These are phyloP conservation scores for Rhodamnia rubescens DNA, from an alignment of 345 rosid genomes.

Conservation along the genomic window DNA sequence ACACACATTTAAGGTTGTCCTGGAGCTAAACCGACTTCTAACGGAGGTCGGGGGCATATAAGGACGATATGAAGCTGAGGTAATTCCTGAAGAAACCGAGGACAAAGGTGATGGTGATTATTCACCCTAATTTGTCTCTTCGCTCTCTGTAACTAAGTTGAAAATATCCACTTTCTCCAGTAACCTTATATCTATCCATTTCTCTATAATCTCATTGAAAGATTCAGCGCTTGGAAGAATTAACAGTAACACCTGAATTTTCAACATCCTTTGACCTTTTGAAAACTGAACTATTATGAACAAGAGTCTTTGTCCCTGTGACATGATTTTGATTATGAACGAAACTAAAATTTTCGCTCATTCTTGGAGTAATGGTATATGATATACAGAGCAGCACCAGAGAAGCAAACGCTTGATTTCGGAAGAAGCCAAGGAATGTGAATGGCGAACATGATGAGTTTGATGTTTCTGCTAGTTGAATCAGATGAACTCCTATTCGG, in stretches of 20 bases:
- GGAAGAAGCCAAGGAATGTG: not conserved
- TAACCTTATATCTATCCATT: not conserved
- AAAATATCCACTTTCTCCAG: not conserved
- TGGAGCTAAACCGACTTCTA: no score
- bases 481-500: not conserved
- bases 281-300: not conserved
- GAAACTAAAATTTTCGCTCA: not conserved
- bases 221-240: not conserved
- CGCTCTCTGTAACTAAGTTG: not conserved
- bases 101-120: not conserved
- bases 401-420: not conserved
- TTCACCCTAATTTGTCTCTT: not conserved
- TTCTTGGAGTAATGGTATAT: not conserved
- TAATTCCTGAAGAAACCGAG: not conserved
- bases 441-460: not conserved
- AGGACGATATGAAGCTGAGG: rapidly evolving
- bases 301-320: not conserved
- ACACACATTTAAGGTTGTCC: no score
- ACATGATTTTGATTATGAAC: not conserved
- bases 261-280: not conserved
- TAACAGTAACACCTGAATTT: not conserved
- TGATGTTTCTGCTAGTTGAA: not conserved
- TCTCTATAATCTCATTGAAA: not conserved
- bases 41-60: not conserved
- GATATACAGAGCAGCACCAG: not conserved